Base-by-base conservation (phyloP, 1,284 basidiomycete species). In the Leccinum angustisporum region DNA sequence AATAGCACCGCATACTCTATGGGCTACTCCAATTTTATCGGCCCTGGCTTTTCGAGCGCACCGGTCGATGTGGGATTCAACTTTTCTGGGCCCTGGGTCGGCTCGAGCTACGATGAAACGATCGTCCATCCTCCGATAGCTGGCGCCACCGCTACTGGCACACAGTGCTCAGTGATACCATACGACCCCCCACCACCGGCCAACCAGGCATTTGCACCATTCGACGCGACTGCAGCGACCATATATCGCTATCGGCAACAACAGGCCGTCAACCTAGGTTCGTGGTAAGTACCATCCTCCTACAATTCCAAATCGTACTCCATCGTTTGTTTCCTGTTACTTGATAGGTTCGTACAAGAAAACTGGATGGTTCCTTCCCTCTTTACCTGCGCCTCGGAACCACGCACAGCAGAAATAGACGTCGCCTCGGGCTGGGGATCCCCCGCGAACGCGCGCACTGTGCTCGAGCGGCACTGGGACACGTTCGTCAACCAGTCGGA, bases 391-490 rank as follows among this genome's bases (percentile, higher is more conserved):
- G 88, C 90, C 4, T 72, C 79, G 27, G 86, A 82, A 5, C 68
- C 77, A 18, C 78, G 82, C 67, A 68, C 76, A 2, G 83, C 88
- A 3, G 86, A 87, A 67, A 69, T 85, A 25, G 82, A 88, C 69
- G 80, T 88, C 62, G 69, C 67, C 3, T 68, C 67, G 0, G 67
- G 81, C 9, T 86, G 83, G 80, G 80, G 79, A 16, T 81, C 80
- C 34, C 63, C 68, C 6, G 70, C 72, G 3, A 71, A 73, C 64
- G 87, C 90, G 18, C 79, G 82, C 21, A 70, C 78, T 30, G 74
- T 86, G 9, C 79, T 94, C 62, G 90, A 93, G 74, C 79, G 79
- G 53, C 91, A 92, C 73, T 94, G 91, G 91, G 88, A 90, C 67
- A 89, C 86, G 6, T 94, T 87, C 76, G 86, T 93, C 72, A 86